phyloP scores from a whole-genome alignment of 768 basidiomycete species.

The Hortiboletus flavorubellus region DNA sequence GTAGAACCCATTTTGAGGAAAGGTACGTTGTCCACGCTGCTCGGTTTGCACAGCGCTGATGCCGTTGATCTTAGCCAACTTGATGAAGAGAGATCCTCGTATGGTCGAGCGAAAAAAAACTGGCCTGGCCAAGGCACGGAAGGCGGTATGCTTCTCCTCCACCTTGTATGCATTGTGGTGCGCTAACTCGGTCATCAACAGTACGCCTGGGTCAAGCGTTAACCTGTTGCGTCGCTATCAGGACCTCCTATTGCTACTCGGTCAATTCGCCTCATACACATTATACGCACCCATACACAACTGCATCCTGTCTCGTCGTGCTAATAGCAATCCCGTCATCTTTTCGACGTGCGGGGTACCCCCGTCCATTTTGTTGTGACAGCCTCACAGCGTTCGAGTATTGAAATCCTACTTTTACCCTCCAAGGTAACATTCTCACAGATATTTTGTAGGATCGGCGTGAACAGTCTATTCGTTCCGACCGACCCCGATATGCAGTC shows the following conservation, averaged over 20 bases:
- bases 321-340: not conserved
- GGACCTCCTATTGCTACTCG: not conserved
- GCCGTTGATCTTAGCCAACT: conserved; percentile 54
- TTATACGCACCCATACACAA: not conserved
- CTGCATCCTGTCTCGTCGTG: no score
- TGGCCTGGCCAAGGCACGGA: conserved; percentile 86
- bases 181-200: conserved; percentile 30
- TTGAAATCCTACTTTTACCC: no score
- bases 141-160: conserved; percentile 59
- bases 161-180: not conserved
- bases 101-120: conserved; percentile 99
- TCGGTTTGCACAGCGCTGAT: not conserved
- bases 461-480: no score
- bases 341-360: not conserved
- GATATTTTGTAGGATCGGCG: no score
- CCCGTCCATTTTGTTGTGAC: not conserved
- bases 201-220: conserved; percentile 93
- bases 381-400: no score
- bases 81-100: conserved; percentile 88
- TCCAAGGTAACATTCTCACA: no score
- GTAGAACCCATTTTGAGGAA: conserved; percentile 57
- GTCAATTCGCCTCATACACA: not conserved
- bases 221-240: conserved; percentile 8
- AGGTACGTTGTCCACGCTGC: conserved; percentile 41
- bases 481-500: no score